A percentile compares a stretch with the other conserved stretches of the same genome.
Evolutionary conservation across 164 flowering plant genomes (phyloP).

Genomic region (Dillenia suffruticosa): DNA sequence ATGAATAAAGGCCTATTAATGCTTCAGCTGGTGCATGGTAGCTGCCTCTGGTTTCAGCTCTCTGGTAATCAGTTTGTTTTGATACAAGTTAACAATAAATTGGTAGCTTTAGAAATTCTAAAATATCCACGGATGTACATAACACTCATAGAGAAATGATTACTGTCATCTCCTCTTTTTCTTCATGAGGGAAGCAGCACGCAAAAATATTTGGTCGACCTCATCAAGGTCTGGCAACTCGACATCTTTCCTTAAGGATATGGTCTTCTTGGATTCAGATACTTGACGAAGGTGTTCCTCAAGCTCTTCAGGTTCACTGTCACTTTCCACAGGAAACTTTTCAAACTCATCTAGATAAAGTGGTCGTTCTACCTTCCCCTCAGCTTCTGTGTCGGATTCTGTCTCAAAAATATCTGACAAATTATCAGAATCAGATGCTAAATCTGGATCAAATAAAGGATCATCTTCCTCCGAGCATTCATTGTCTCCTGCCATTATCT

Average conservation of each 20-base stretch:
- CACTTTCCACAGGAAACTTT: conserved; percentile 40
- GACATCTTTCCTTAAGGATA: conserved; percentile 18
- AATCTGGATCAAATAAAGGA: conserved; percentile 22
- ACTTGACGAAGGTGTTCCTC: conserved; percentile 63
- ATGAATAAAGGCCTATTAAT: no score
- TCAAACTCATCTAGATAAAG: conserved; percentile 76
- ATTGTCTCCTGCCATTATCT: conserved; percentile 22
- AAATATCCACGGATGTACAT: no score
- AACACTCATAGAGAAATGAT: no score
- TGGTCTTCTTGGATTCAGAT: conserved; percentile 39
- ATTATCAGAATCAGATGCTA: conserved; percentile 64
- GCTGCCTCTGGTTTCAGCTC: no score
- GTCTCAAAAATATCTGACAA: conserved; percentile 90
- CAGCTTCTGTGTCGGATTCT: conserved; percentile 51
- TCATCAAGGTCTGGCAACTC: conserved; percentile 65
- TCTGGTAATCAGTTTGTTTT: no score
- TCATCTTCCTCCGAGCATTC: conserved; percentile 28
- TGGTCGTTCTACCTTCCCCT: conserved; percentile 33
- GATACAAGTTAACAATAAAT: no score
- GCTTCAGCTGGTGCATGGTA: no score
- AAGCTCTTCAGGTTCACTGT: conserved; percentile 53
- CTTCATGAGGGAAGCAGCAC: conserved; percentile 70
- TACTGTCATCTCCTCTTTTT: conserved; percentile 38
- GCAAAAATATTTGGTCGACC: conserved; percentile 67
- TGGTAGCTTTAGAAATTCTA: no score